Base-by-base conservation (phyloP, 2,329 filamentous ascomycete genomes). In the Mollisia scopiformis region DNA sequence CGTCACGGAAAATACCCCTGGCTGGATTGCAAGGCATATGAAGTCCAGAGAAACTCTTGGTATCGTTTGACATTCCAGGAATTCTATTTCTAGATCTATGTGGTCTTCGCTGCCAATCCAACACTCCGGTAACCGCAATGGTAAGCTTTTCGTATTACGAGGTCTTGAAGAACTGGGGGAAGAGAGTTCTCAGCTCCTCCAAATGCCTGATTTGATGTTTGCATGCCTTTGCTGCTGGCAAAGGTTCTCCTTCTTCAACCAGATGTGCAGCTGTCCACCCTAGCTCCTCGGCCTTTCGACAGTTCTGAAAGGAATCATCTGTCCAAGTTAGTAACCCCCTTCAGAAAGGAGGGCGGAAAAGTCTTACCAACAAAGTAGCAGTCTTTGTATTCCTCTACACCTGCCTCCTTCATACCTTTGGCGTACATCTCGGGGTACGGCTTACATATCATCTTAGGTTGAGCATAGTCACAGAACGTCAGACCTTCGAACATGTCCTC, bases 281-380 rank as follows among this genome's bases (percentile, higher is more conserved):
- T 64, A 93, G 83, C 33, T 86, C 85, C 66, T 90, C 83, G 0
- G 93, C 92, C 63, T 88, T 88, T 66, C 81, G 84, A 74, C 91
- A 96, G 73, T 99, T 99, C 65, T 88, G 76, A 60, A 86, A 87
- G 0, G 93, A 97, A 74, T 99, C 95, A 73, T 99, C 95, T 92
- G 39, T 10, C 13, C 16, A 49, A 30, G 39, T 61, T 49, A 66
- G 52, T 47, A 52, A 16, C 53, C 28, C 54, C 30, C n/a, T 54
- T 35, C 13, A 21, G 13, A 10, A 11, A 43, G 16, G 14, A 25
- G 2, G 31, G n/a, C 31, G n/a, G 16, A 28, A 11, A 80, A n/a
- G n/a, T n/a, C 90, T 72, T 79, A 95, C 92, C 93, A 68, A 99
- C 92, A 75, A 97, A 99, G 73, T 90, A 99, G 76, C 94, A 98